Evolutionary conservation across 2,329 filamentous ascomycete species (phyloP).

Genomic region (Colletotrichum liriopes): DNA sequence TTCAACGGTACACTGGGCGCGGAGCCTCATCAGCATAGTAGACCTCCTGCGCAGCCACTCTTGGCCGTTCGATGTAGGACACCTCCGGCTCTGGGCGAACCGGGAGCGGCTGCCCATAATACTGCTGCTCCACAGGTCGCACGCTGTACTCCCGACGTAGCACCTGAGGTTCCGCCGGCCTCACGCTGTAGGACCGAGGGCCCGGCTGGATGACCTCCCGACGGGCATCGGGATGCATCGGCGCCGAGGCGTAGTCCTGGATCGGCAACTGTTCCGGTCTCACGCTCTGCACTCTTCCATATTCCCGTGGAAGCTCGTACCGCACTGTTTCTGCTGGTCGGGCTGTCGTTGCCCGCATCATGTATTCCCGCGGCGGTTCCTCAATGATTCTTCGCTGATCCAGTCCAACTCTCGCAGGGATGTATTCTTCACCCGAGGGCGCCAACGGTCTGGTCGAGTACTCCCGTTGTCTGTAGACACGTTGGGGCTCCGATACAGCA

Average conservation of each 20-base stretch:
- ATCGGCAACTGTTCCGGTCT: constrained; percentile 56
- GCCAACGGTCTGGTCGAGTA: constrained; percentile 67
- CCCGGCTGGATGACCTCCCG: constrained; percentile 51
- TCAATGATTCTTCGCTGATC: constrained; percentile 61
- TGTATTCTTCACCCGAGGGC: constrained; percentile 61
- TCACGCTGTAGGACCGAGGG: constrained; percentile 51
- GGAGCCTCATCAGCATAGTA: constrained; percentile 61
- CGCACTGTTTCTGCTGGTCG: constrained; percentile 65
- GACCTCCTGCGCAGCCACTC: constrained; percentile 59
- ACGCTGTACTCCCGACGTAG: constrained; percentile 59
- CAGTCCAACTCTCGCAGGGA: constrained; percentile 61
- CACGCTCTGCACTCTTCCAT: constrained; percentile 61
- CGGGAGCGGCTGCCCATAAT: constrained; percentile 57
- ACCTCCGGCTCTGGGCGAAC: constrained; percentile 55
- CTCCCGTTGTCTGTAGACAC: constrained; percentile 71
- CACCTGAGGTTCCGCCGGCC: constrained; percentile 50
- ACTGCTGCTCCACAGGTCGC: constrained; percentile 58
- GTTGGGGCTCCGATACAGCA: constrained; percentile 64
- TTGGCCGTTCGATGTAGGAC: constrained; percentile 62
- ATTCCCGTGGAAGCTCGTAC: constrained; percentile 60
- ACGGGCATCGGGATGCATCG: constrained; percentile 56
- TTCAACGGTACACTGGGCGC: constrained; percentile 55
- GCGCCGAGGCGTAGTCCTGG: constrained; percentile 64
- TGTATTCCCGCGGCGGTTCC: constrained; percentile 67
- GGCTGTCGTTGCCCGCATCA: constrained; percentile 70